Conservation (phyloP, 1,284 basidiomycete genomes). For the Ceratobasidium sp. region DNA sequence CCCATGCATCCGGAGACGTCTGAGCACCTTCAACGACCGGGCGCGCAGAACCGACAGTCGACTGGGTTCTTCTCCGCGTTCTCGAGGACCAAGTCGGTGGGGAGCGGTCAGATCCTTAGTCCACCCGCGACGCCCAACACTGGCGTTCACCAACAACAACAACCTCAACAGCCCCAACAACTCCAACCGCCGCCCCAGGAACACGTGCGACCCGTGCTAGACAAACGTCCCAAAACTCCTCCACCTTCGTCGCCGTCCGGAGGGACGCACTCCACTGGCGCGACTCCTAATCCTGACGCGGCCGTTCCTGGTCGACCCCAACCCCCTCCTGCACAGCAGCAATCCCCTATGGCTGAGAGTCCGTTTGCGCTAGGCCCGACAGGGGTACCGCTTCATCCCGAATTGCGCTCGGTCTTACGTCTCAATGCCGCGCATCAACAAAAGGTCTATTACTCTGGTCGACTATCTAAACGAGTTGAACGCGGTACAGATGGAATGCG, state of each 20-base stretch:
- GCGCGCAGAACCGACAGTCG: conserved; percentile 38
- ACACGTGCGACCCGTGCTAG: not conserved
- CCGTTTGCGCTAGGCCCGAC: conserved; percentile 37
- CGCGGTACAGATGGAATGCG: conserved; percentile 81
- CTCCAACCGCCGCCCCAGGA: not conserved
- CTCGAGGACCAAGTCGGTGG: conserved; percentile 38
- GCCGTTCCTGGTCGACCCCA: conserved; percentile 9
- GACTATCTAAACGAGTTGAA: conserved; percentile 79
- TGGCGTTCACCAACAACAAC: not conserved
- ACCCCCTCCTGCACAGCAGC: conserved; percentile 6
- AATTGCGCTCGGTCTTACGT: conserved; percentile 80
- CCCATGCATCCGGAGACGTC: not conserved
- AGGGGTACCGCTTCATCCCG: conserved; percentile 68
- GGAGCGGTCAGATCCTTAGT: conserved; percentile 32
- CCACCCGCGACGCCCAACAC: conserved; percentile 26
- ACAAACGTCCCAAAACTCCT: conserved; percentile 2
- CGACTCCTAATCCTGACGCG: conserved; percentile 29
- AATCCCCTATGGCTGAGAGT: no score
- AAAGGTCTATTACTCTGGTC: conserved; percentile 86
- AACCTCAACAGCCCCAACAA: no score
- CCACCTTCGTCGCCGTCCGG: conserved; percentile 17
- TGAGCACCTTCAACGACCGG: not conserved
- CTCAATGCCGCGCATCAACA: conserved; percentile 77
- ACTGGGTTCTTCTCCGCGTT: conserved; percentile 43
- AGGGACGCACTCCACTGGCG: conserved; percentile 8